Percentiles rank a stretch among this genome's conserved stretches.
phyloP scores from a whole-genome alignment of 1,284 basidiomycete genomes.

The Mixia osmundae region DNA sequence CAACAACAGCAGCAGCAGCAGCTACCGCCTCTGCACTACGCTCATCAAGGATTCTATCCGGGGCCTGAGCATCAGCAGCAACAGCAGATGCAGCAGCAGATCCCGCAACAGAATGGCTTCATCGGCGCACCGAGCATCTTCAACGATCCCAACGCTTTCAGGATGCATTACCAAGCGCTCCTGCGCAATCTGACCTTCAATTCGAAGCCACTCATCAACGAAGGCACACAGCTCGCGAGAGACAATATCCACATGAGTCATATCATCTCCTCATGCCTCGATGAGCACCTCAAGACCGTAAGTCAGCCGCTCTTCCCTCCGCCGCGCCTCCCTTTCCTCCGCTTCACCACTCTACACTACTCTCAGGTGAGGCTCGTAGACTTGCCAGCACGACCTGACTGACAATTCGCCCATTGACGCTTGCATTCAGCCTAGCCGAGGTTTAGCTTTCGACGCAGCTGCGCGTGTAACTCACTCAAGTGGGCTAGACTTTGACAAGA shows the following conservation, averaged over 20 bases:
- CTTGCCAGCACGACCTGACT: neutral
- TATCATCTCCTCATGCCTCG: conserved; percentile 66
- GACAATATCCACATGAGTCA: conserved; percentile 53
- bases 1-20: conserved; percentile 3
- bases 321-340: neutral
- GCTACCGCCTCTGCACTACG: conserved; percentile 3
- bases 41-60: neutral
- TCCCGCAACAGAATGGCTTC: neutral
- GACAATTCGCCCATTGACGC: neutral
- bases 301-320: conserved; percentile 10
- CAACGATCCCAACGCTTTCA: conserved; percentile 39
- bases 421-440: no score
- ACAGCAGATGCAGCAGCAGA: neutral
- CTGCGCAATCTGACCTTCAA: conserved; percentile 76
- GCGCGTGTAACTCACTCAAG: neutral
- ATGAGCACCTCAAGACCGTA: conserved; percentile 50
- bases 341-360: neutral
- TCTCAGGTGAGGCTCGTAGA: neutral
- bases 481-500: no score
- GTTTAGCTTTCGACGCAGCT: neutral
- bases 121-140: neutral
- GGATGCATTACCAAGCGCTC: conserved; percentile 32
- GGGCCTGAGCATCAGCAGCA: conserved; percentile 4
- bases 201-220: conserved; percentile 85
- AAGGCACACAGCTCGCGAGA: conserved; percentile 79